phyloP scores from a whole-genome alignment of 345 rosid genomes.

The Arabidopsis suecica region DNA sequence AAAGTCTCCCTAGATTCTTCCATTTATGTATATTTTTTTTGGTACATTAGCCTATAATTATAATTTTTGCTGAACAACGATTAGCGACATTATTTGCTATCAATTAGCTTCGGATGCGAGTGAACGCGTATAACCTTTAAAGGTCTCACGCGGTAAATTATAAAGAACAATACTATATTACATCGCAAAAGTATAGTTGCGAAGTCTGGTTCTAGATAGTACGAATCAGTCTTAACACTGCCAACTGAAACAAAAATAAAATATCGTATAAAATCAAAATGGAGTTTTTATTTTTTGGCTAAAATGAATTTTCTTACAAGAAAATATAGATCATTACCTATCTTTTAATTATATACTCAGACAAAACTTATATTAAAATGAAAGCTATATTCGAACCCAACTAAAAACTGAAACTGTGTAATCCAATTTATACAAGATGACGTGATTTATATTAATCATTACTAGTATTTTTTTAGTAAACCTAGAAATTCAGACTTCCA shows the following conservation, averaged over 20 bases:
- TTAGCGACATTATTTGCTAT: conserved; percentile 21
- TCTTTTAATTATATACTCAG: background rate
- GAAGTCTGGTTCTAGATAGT: no score
- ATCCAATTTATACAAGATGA: background rate
- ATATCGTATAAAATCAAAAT: background rate
- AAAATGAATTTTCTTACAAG: background rate
- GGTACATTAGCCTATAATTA: conserved; percentile 4
- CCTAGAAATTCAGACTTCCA: background rate
- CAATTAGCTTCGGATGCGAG: conserved; percentile 11
- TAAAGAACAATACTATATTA: no score
- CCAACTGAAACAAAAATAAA: no score
- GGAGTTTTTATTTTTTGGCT: background rate
- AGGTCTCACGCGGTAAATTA: conserved; percentile 3
- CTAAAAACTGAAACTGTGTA: background rate
- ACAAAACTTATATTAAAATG: background rate
- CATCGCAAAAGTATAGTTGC: no score
- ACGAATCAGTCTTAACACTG: no score
- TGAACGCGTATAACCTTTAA: conserved; percentile 28
- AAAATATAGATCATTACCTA: background rate
- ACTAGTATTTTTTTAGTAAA: background rate
- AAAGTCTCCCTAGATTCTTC: conserved; percentile 32
- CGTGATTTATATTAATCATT: no score
- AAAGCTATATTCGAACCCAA: background rate
- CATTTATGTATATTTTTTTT: background rate
- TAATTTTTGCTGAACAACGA: conserved; percentile 1